Evolutionary conservation across 257 asterid species (phyloP).

Genomic region (Nicotiana noctiflora): DNA sequence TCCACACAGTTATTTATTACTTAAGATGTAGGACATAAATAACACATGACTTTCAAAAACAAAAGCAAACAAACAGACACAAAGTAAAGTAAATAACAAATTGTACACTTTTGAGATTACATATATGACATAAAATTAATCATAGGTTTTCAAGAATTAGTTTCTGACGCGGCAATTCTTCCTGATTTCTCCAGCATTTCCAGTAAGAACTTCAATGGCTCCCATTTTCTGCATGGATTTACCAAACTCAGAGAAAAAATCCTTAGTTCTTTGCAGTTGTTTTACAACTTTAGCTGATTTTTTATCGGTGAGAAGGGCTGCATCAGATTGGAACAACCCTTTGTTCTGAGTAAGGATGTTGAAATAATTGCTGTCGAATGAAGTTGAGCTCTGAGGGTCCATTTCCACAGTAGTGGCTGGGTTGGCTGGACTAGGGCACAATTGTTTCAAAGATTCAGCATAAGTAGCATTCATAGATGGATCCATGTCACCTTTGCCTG

Average conservation of each 20-base stretch:
- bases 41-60: too few relatives aligned
- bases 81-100: too few relatives aligned
- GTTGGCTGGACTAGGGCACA: conserved; percentile 22
- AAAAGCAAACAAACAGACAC: not conserved
- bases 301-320: conserved; percentile 34
- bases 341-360: conserved; percentile 20
- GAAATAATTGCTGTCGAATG: conserved; percentile 35
- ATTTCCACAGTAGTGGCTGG: conserved; percentile 31
- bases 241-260: conserved; percentile 25
- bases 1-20: too few relatives aligned
- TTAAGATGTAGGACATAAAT: too few relatives aligned
- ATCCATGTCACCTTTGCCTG: conserved; percentile 20
- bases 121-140: not conserved
- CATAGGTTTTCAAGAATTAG: not conserved
- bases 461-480: conserved; percentile 18
- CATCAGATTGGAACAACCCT: conserved; percentile 48
- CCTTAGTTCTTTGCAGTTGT: conserved; percentile 8
- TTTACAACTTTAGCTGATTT: conserved; percentile 16
- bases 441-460: conserved; percentile 10
- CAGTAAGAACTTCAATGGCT: conserved; percentile 32
- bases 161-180: conserved; percentile 33
- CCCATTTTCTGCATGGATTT: conserved; percentile 55
- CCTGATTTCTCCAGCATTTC: conserved; percentile 38
- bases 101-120: not conserved
- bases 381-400: conserved; percentile 41